phyloP scores from a whole-genome alignment of 2,329 filamentous ascomycete genomes.

The Zasmidium angulare region DNA sequence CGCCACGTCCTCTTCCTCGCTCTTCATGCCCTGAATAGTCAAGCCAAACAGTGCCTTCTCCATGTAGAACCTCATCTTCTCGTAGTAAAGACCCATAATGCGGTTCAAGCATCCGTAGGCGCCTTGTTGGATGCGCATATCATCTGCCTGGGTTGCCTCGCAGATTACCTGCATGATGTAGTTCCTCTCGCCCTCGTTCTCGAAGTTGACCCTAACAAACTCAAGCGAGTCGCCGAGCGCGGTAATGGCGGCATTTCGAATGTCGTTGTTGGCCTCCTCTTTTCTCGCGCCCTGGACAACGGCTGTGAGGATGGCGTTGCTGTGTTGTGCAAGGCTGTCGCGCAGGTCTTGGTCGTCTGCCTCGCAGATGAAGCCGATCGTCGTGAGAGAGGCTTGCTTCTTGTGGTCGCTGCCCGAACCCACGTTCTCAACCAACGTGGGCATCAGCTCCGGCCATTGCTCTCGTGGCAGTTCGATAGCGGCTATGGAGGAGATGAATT shows the following conservation, averaged over 20 bases:
- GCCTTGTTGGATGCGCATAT: constrained; percentile 88
- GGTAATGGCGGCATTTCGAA: constrained; percentile 87
- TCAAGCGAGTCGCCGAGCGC: constrained; percentile 95
- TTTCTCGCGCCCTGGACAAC: constrained; percentile 97
- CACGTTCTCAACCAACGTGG: constrained; percentile 85
- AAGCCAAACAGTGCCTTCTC: constrained; percentile 98
- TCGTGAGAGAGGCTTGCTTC: constrained; percentile 90
- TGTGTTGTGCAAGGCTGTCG: constrained; percentile 77
- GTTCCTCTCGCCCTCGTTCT: constrained; percentile 97
- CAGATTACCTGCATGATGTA: constrained; percentile 99
- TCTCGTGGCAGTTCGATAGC: constrained; percentile 89
- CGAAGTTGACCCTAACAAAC: constrained; percentile 97
- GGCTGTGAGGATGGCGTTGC: constrained; percentile 95
- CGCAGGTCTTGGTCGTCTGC: constrained; percentile 86
- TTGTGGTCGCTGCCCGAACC: constrained; percentile 81
- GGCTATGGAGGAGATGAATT: constrained; percentile 93
- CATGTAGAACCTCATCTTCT: constrained; percentile 99
- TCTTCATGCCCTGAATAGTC: constrained; percentile 98
- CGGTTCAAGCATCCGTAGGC: constrained; percentile 97
- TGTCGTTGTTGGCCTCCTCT: constrained; percentile 88
- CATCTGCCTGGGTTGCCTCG: constrained; percentile 92
- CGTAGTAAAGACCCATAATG: constrained; percentile 98
- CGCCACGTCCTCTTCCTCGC: constrained; percentile 92
- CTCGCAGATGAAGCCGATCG: constrained; percentile 99
- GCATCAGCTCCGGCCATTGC: constrained; percentile 93